phyloP scores from a whole-genome alignment of 345 rosid species.

The Sonneratia caseolaris region DNA sequence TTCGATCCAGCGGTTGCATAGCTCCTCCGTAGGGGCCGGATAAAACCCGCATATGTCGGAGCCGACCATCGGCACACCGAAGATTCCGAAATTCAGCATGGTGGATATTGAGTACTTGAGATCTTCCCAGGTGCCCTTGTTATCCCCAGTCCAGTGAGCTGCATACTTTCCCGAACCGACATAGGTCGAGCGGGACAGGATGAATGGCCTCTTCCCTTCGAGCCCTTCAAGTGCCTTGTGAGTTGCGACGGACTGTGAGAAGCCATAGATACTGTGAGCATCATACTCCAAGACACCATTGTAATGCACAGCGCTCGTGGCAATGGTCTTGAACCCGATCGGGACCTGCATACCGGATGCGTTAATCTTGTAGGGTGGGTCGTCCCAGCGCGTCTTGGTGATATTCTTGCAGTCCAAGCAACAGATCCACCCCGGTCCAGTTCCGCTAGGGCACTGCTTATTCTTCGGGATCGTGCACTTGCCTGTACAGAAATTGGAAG shows the following conservation, averaged over 20 bases:
- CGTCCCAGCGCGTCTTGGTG: conserved; percentile 78
- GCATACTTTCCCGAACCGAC: conserved; percentile 88
- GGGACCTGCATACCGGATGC: conserved; percentile 70
- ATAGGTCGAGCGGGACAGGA: conserved; percentile 69
- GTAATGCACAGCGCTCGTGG: conserved; percentile 88
- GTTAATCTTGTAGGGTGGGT: conserved; percentile 94
- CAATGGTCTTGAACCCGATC: conserved; percentile 82
- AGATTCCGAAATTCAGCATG: conserved; percentile 79
- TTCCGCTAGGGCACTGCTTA: conserved; percentile 60
- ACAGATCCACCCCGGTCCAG: conserved; percentile 92
- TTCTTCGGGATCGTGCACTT: conserved; percentile 60
- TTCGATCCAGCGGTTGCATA: conserved; percentile 97
- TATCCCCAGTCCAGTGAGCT: conserved; percentile 99
- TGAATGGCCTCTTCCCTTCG: conserved; percentile 85
- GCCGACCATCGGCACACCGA: conserved; percentile 97
- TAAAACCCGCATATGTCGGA: conserved; percentile 93
- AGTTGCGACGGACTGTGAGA: conserved; percentile 81
- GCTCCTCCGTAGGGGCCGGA: conserved; percentile 86
- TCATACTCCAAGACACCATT: conserved; percentile 86
- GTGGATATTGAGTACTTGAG: conserved; percentile 83
- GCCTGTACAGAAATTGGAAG: conserved; percentile 80
- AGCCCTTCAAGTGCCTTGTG: conserved; percentile 69
- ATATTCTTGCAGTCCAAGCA: conserved; percentile 98
- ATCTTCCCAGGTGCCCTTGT: conserved; percentile 87
- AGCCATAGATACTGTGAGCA: conserved; percentile 88